Percentiles rank a stretch among this genome's conserved stretches.
Evolutionary conservation across 768 basidiomycete species (phyloP).

Genomic region (Chalciporus piperatus): DNA sequence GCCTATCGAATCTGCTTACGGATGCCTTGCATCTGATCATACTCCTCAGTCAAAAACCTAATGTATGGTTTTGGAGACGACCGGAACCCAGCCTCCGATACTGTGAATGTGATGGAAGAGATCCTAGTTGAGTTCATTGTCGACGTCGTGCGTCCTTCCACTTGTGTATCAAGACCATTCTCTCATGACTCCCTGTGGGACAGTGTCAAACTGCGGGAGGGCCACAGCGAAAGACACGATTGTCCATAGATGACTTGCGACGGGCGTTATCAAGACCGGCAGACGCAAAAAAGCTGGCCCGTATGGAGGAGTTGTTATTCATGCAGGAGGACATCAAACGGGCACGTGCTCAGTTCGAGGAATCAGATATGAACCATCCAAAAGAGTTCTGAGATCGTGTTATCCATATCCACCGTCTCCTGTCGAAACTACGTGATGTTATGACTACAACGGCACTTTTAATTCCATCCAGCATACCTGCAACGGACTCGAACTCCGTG

Average conservation of each 20-base stretch:
- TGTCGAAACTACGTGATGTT: neutral
- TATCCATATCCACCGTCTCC: neutral
- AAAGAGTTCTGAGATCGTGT: slow-evolving; percentile 39
- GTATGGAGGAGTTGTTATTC: slow-evolving; percentile 89
- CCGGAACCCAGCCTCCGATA: slow-evolving; percentile 81
- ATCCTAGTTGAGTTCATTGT: slow-evolving; percentile 88
- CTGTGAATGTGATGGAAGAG: slow-evolving; percentile 91
- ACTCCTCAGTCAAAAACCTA: slow-evolving; percentile 63
- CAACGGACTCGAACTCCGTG: neutral
- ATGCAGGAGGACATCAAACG: slow-evolving; percentile 95
- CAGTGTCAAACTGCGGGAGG: slow-evolving; percentile 77
- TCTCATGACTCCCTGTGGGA: slow-evolving; percentile 8
- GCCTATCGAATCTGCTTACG: neutral
- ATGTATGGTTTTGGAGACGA: slow-evolving; percentile 97
- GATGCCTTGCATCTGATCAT: slow-evolving; percentile 9
- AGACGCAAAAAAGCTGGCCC: slow-evolving; percentile 89
- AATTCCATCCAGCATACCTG: neutral
- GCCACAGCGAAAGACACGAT: slow-evolving; percentile 64
- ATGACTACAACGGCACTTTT: slow-evolving; percentile 6
- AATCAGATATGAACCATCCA: slow-evolving; percentile 46
- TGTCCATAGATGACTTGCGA: slow-evolving; percentile 84
- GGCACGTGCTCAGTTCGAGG: slow-evolving; percentile 75
- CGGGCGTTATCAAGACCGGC: slow-evolving; percentile 76
- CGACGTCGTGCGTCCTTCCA: slow-evolving; percentile 66
- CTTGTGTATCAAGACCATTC: neutral